phyloP scores from a whole-genome alignment of 148 eudicot species.

The Persicaria maculosa region DNA sequence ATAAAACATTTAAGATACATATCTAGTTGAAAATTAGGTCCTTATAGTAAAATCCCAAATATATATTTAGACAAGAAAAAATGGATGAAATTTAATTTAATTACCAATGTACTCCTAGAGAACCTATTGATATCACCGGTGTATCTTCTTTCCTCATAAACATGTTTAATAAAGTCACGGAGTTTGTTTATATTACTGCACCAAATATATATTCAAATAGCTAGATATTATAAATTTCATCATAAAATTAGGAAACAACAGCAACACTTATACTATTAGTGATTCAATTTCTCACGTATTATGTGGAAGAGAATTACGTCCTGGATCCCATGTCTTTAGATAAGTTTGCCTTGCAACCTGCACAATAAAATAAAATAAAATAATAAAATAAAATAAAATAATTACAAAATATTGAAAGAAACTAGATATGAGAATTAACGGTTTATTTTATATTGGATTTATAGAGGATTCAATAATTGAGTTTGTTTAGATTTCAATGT shows the following conservation, averaged over 20 bases:
- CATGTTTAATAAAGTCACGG: constrained; percentile 70
- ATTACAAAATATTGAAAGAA: neutral
- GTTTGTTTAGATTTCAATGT: no score
- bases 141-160: constrained; percentile 55
- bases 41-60: neutral
- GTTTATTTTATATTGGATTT: no score
- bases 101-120: constrained; percentile 39
- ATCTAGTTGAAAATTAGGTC: no score
- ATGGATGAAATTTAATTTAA: constrained; percentile 10
- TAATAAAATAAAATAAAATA: neutral
- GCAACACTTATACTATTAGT: neutral
- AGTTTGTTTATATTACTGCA: constrained; percentile 58
- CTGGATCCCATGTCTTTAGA: constrained; percentile 73
- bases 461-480: no score
- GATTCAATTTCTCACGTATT: constrained; percentile 35
- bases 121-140: constrained; percentile 36
- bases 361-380: neutral
- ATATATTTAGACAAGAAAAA: neutral
- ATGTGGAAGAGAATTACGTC: constrained; percentile 54
- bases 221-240: neutral
- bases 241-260: neutral
- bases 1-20: no score
- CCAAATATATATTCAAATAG: constrained; percentile 8
- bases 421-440: neutral
- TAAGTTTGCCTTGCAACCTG: constrained; percentile 69